These are phyloP conservation scores for Sphenostylis stenocarpa DNA, from an alignment of 306 rosid species.

Conservation along the genomic window DNA sequence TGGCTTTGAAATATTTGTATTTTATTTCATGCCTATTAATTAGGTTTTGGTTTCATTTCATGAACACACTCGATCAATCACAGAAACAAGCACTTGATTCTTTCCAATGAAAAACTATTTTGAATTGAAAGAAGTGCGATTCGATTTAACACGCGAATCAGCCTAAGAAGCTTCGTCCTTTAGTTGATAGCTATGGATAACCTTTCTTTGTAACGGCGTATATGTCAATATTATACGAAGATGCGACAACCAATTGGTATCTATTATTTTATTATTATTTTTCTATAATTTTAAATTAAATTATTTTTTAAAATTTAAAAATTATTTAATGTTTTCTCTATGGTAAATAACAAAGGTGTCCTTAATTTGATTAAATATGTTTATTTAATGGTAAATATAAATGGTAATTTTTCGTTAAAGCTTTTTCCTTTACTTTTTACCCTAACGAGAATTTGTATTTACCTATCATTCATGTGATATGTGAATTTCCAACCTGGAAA, in stretches of 20 bases:
- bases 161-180: conserved; percentile 38
- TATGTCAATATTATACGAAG: neutral
- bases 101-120: neutral
- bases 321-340: no score
- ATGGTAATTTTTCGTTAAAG: neutral
- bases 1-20: neutral
- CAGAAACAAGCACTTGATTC: conserved; percentile 1
- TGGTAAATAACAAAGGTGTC: no score
- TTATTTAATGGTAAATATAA: neutral
- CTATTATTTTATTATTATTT: no score
- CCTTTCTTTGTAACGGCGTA: conserved; percentile 13
- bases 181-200: conserved; percentile 21
- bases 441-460: neutral
- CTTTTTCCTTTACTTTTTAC: neutral
- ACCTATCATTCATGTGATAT: neutral
- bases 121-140: conserved; percentile 39
- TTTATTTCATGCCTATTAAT: no score
- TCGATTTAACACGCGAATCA: conserved; percentile 32
- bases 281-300: no score
- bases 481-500: neutral
- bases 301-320: no score
- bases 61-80: neutral
- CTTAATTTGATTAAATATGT: no score
- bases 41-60: conserved; percentile 17
- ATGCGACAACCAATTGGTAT: neutral